Evolutionary conservation across 2,329 filamentous ascomycete genomes (phyloP).

Genomic region (Trichoderma atroviride): DNA sequence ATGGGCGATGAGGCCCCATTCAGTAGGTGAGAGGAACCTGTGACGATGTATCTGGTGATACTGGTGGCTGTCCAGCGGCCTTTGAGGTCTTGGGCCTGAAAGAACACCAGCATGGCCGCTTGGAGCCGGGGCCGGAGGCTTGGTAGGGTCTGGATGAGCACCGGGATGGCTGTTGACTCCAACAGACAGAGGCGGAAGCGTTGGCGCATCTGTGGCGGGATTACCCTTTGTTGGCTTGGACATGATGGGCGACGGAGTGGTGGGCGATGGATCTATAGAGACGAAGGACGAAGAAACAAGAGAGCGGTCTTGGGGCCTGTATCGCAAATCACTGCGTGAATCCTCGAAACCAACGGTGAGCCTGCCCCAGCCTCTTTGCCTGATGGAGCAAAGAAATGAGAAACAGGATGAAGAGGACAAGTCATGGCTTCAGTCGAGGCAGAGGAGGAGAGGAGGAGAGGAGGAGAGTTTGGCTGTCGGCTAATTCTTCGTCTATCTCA

Average conservation of each 20-base stretch:
- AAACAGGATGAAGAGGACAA: neutral
- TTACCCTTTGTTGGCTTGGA: constrained; percentile 21
- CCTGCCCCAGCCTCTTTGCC: neutral
- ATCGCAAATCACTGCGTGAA: too few species aligned
- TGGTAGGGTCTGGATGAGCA: constrained; percentile 5
- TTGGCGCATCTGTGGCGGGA: constrained; percentile 17
- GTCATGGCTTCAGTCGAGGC: neutral
- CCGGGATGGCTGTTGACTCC: neutral
- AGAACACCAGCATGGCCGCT: neutral
- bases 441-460: neutral
- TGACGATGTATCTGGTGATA: constrained; percentile 34
- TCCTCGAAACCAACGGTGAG: neutral
- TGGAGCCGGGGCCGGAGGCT: neutral
- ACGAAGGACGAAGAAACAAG: neutral
- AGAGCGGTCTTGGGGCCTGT: neutral
- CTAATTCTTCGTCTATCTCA: neutral
- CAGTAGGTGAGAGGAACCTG: constrained; percentile 47
- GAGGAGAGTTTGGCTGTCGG: constrained; percentile 2
- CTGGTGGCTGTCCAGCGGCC: constrained; percentile 27
- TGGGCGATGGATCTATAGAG: neutral
- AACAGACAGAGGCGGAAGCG: constrained; percentile 26
- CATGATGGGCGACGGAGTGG: constrained; percentile 16
- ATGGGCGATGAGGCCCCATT: constrained; percentile 53
- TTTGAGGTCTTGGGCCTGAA: constrained; percentile 7
- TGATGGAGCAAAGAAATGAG: neutral